Evolutionary conservation across 495 filamentous ascomycete species (phyloP), one percentile per base, ranked within the genome.

Genomic region (Parmelia sp.): DNA sequence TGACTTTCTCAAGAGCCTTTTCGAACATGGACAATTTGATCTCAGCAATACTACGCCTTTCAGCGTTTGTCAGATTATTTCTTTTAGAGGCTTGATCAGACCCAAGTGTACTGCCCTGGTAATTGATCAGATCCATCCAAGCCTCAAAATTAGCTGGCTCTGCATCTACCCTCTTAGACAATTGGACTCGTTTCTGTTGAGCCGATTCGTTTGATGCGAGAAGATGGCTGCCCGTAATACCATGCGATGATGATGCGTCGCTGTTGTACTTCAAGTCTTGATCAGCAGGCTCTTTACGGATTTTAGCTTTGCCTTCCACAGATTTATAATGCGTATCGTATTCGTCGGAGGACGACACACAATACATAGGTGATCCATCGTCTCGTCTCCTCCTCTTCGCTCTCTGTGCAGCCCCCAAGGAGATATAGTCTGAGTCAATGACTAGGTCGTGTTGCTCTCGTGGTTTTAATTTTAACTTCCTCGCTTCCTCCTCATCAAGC

Each of bases 21-120:
- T 90, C 84, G 68, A 91, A 91, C n/a, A 96, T 82, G 0, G 86
- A 87, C 3, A 96, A 66, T 65, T 88, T 92, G 42, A 96, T 83
- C 66, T 90, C 89, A 25, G 91, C 88, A 31, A 88, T 81, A 60
- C 85, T 87, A 61, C 78, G 80, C 31, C 72, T 75, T 65, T 96
- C 90, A 5, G 86, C 85, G 49, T 74, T 72, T 1, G 83, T 88
- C 14, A 82, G 61, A 8, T 8, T 36, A 11, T 23, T 55, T 42
- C 53, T 60, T 23, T 65, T 70, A 31, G 74, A 70, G 36, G 77
- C 73, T 64, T 63, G 69, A 71, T 65, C 72, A 67, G 68, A 69
- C n/a, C 62, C 68, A 19, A 93, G 75, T 51, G 92, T 75, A 31
- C 61, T 65, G 67, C 90, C 84, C 74, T 97, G 94, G 57, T 92